These are phyloP conservation scores for Alternaria incomplexa DNA, from an alignment of 2,329 filamentous ascomycete species.

Conservation along the genomic window DNA sequence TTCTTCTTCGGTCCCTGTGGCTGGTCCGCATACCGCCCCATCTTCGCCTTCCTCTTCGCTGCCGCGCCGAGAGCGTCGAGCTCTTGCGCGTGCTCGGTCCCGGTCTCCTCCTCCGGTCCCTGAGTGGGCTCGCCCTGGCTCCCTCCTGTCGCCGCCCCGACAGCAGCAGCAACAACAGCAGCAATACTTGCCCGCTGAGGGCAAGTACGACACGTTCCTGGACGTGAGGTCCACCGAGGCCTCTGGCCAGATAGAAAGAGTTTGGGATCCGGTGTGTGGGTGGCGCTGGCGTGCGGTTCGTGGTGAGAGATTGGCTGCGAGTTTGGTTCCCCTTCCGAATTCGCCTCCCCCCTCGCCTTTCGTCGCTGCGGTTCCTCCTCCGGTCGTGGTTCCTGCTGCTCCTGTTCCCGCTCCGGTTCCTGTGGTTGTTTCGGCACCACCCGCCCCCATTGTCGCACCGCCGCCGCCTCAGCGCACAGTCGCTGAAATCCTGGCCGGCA, in stretches of 20 bases:
- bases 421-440: neutral
- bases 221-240: neutral
- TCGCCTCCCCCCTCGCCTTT: neutral
- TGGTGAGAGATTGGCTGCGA: neutral
- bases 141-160: neutral
- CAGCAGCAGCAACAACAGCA: neutral
- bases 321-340: neutral
- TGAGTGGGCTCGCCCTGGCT: neutral
- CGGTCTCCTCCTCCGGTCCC: neutral
- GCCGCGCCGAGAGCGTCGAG: constrained; percentile 3
- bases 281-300: constrained; percentile 5
- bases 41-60: neutral
- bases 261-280: constrained; percentile 1
- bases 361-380: neutral
- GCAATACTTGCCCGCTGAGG: neutral
- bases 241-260: constrained; percentile 4
- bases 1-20: neutral
- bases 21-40: neutral
- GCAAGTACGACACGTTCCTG: constrained; percentile 3
- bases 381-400: neutral
- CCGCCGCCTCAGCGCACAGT: neutral
- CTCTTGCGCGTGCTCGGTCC: neutral
- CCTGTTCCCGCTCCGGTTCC: neutral
- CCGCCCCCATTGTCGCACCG: neutral
- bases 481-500: neutral